Base-by-base conservation (phyloP, 352 stramenopile genomes). In the Chloridella minuta region DNA sequence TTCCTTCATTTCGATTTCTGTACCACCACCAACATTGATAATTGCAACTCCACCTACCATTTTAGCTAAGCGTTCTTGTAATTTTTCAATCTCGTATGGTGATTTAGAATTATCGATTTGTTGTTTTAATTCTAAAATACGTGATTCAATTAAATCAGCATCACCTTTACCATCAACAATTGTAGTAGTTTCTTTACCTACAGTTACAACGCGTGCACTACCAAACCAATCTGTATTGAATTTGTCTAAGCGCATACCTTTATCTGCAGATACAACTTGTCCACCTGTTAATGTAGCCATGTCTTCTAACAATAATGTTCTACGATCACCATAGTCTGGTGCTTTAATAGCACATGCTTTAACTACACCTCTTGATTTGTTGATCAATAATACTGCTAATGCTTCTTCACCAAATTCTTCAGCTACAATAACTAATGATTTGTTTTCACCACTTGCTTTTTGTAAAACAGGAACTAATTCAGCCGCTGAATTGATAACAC, bases 201-300 rank as follows among this genome's bases (percentile, higher is more conserved):
- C 88, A 28, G 93, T 91, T 49, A 93, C 89, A 28, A 91, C 89
- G 80, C 93, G 91, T 24, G 89, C n/a, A n/a, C n/a, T n/a, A n/a
- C n/a, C n/a, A n/a, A n/a, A n/a, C n/a, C n/a, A n/a, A n/a, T n/a
- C n/a, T n/a, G n/a, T n/a, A n/a, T n/a, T n/a, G n/a, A n/a, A n/a
- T n/a, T n/a, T n/a, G n/a, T 66, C 40, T n/a, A 98, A 92, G 51
- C 94, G 95, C 89, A 98, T 93, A 88, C 95, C 95, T 25, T 98
- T 90, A 89, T 98, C 95, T 89, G 98, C 95, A 27, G 93, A 95
- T 22, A 98, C 92, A 86, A 97, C 97, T 18, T 94, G 97, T 10
- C 90, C 90, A 86, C 91, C 91, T 23, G 92, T 94, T 16, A 91
- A 91, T 87, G 94, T 92, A 86, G 92, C 92, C 88, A 95, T 94